Base-by-base conservation (phyloP, 2,329 filamentous ascomycete species). In the Anisogramma anomala region DNA sequence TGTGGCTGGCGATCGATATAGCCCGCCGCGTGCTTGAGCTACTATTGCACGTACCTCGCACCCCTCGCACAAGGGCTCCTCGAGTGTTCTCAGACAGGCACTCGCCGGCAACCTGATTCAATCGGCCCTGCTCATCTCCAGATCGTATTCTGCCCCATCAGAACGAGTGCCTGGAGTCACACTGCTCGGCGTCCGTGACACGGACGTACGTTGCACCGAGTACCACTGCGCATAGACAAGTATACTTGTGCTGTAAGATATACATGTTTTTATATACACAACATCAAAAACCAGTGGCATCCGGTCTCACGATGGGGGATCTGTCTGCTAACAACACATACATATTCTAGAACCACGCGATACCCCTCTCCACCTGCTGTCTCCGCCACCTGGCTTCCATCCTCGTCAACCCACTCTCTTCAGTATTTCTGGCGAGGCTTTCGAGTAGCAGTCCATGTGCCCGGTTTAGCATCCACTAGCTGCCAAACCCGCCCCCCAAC, bases 81-180 rank as follows among this genome's bases (percentile, higher is more conserved):
- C 27, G n/a, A 30, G 27, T n/a, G 11, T 30, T n/a, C 13, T 30
- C 49, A 4, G 17, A 23, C 27, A 20, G 31, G 11, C 8, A 22
- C 8, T 30, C 15, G 27, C 19, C 13, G 18, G 10, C 14, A 38
- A 31, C 18, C 36, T 31, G 36, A 25, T 30, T 26, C 31, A 10
- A 9, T 17, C 18, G 36, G 17, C 18, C 26, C 36, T 38, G 6
- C 13, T 23, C 15, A 38, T 20, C 26, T 14, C 18, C 13, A 38
- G 26, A 23, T 23, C 36, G 36, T 38, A 38, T 38, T 11, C 17
- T 14, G 14, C 13, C 27, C 36, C 36, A 23, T 38, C 36, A 25
- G 19, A 23, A 22, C 15, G n/a, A 22, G 26, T 26, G 18, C 9
- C 27, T 38, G 15, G 17, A 23, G 36, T 38, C 17, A 17, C 36